A percentile compares a stretch with the other conserved stretches of the same genome.
phyloP scores from a whole-genome alignment of 768 basidiomycete species.

The Lactifluus rugatus region DNA sequence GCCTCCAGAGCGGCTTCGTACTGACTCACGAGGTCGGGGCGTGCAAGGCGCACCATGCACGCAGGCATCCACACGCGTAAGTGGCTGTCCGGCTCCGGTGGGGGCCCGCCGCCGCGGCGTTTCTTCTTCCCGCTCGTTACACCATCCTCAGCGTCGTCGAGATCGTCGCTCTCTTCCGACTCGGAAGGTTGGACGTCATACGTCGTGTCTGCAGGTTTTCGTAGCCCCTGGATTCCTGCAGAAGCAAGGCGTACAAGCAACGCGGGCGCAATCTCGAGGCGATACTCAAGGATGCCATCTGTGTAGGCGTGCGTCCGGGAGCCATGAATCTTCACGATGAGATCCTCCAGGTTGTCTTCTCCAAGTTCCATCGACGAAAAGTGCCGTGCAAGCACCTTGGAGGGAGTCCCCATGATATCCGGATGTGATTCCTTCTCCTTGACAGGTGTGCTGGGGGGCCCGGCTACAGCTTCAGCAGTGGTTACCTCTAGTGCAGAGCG shows the following conservation, averaged over 20 bases:
- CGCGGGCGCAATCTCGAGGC: conserved; percentile 63
- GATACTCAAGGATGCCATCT: conserved; percentile 66
- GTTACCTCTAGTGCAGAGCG: conserved; percentile 37
- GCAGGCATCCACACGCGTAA: conserved; percentile 78
- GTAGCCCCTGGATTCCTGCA: conserved; percentile 53
- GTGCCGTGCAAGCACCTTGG: conserved; percentile 45
- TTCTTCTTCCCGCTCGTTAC: conserved; percentile 32
- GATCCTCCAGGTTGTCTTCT: conserved; percentile 30
- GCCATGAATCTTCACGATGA: conserved; percentile 60
- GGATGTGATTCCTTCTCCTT: neutral
- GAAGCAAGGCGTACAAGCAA: conserved; percentile 57
- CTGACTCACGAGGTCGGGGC: conserved; percentile 51
- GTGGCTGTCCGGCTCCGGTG: conserved; percentile 45
- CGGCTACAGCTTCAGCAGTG: conserved; percentile 27
- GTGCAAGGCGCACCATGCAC: conserved; percentile 59
- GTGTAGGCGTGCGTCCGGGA: conserved; percentile 60
- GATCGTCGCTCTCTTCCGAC: conserved; percentile 37
- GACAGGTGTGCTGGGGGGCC: conserved; percentile 13
- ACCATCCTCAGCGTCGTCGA: conserved; percentile 38
- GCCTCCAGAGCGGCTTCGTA: conserved; percentile 42
- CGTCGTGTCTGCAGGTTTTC: conserved; percentile 30
- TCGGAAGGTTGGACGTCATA: conserved; percentile 27
- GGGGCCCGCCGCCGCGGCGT: conserved; percentile 29
- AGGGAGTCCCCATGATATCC: conserved; percentile 30
- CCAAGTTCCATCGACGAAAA: conserved; percentile 41